Base-by-base conservation (phyloP, 192 early-diverging fungal species). In the Oehlia diaphana region DNA sequence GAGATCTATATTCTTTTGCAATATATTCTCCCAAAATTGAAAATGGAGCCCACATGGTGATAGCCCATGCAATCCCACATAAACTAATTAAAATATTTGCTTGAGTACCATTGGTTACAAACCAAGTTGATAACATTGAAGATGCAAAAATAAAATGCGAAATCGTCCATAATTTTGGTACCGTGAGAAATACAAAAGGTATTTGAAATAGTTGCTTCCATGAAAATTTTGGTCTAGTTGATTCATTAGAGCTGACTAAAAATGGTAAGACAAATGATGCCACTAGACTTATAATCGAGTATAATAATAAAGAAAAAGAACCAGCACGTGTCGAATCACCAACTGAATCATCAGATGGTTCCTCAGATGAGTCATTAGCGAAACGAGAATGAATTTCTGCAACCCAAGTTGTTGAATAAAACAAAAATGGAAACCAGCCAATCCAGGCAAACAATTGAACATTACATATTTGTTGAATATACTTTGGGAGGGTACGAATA, bases 361-460 rank as follows among this genome's bases (percentile, higher is more conserved):
- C 31, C 31, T 80, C 66, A 21, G 76, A 70, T 8, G 82, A 79
- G 39, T 79, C 78, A 39, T 84, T 80, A 2, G 69, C 39, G 12
- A 49, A 16, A 42, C 77, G 71, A 23, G 81, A 83, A 69, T 87
- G 88, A 16, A 90, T 84, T 50, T 89, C 88, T 19, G 88, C 84
- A 1, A 90, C 85, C 82, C 87, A 90, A 9, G 89, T 89, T 1
- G 89, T 86, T 0, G 92, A 90, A 80, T 97, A 98, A 66, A 87
- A 85, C 12, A 99, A 86, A 80, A 98, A 97, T 19, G 97, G 96
- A 80, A 99, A 99, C 95, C 96, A 96, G 16, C 94, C 96, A 80
- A 98, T 92, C 96, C 96, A 99, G 12, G 94, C 89, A 89, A 96
- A 96, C 68, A 99, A 93, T 81, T 98, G 97, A n/a, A 96, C 92